phyloP scores from a whole-genome alignment of 495 filamentous ascomycete species.

The Rusavskia elegans region DNA sequence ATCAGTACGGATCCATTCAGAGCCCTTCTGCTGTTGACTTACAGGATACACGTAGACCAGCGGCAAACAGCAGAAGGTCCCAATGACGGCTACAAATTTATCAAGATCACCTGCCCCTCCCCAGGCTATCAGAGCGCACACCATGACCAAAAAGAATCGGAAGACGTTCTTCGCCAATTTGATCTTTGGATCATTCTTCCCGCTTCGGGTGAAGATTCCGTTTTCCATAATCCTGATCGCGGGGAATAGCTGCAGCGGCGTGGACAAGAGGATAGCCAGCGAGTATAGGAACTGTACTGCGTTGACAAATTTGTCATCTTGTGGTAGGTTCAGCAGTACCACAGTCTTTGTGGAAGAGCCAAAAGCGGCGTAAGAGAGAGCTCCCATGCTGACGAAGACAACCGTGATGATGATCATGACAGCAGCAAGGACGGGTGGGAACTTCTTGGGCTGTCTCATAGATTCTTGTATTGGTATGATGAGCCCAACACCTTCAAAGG shows the following conservation, averaged over 20 bases:
- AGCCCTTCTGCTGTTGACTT: conserved; percentile 20
- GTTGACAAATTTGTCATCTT: conserved; percentile 92
- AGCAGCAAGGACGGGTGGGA: conserved; percentile 66
- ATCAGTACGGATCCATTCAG: conserved; percentile 2
- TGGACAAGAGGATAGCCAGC: conserved; percentile 81
- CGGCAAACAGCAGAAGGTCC: conserved; percentile 94
- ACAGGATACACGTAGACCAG: conserved; percentile 96
- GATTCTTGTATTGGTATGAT: conserved; percentile 98
- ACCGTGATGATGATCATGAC: conserved; percentile 91
- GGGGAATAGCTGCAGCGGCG: conserved; percentile 90
- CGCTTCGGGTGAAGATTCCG: conserved; percentile 62
- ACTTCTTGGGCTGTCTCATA: conserved; percentile 78
- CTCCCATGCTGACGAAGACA: conserved; percentile 82
- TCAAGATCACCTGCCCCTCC: conserved; percentile 83
- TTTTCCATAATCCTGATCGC: conserved; percentile 68
- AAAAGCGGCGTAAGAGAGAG: conserved; percentile 88
- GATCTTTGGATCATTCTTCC: conserved; percentile 89
- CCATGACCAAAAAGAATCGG: conserved; percentile 75
- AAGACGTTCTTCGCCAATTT: conserved; percentile 99
- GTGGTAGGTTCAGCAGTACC: conserved; percentile 85
- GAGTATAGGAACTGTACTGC: conserved; percentile 91
- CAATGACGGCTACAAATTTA: conserved; percentile 90
- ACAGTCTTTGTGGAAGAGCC: conserved; percentile 91
- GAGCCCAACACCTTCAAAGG: conserved; percentile 94
- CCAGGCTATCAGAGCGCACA: conserved; percentile 81